Conservation (phyloP, 2,329 filamentous ascomycete species). For the Penicillium janthinellum region DNA sequence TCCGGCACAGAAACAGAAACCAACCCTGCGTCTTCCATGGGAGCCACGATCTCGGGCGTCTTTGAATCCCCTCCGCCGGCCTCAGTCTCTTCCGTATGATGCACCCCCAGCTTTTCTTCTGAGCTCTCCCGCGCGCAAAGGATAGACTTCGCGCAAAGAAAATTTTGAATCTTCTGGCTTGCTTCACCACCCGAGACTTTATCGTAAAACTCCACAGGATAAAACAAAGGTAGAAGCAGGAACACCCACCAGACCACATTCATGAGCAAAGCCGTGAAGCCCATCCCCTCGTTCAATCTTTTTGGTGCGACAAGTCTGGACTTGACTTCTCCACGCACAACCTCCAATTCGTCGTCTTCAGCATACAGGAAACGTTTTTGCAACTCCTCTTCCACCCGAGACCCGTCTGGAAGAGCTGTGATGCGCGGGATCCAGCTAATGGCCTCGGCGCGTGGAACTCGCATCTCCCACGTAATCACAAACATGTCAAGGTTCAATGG, state of each 20-base stretch:
- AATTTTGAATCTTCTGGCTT: background rate
- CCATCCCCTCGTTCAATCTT: background rate
- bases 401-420: constrained; percentile 8
- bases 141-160: background rate
- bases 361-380: constrained; percentile 2
- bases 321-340: background rate
- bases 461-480: constrained; percentile 30
- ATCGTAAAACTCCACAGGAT: background rate
- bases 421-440: constrained; percentile 33
- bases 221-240: background rate
- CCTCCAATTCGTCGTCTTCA: background rate
- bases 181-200: background rate
- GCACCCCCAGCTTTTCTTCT: background rate
- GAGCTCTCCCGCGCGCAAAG: background rate
- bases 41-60: background rate
- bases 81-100: background rate
- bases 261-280: background rate
- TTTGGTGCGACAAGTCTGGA: background rate
- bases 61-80: background rate
- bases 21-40: background rate
- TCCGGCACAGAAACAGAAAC: background rate
- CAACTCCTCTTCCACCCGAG: constrained; percentile 4
- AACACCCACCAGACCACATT: background rate
- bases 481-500: constrained; percentile 29
- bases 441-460: constrained; percentile 10